Conservation (phyloP, 225 moss, liverwort and hornwort genomes). For the Rhytidiadelphus loreus region DNA sequence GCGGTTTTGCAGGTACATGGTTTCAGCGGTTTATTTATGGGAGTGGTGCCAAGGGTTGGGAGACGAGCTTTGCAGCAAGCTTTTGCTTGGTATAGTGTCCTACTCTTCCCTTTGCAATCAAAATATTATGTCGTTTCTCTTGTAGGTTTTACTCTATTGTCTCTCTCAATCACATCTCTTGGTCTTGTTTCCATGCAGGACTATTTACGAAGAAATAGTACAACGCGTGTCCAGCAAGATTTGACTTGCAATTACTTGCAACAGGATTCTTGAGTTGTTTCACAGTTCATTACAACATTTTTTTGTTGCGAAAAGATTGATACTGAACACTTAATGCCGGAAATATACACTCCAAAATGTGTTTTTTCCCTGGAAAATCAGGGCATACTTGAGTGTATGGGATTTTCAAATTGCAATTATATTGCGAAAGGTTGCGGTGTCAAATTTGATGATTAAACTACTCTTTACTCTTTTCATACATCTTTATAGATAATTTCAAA, state of each 20-base stretch:
- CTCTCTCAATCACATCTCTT: not conserved
- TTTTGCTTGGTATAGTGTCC: conserved; percentile 58
- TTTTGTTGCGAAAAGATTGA: not conserved
- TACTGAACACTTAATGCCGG: not conserved
- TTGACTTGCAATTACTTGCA: not conserved
- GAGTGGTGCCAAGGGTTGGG: conserved; percentile 76
- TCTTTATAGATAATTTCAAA: not conserved
- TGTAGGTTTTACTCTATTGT: not conserved
- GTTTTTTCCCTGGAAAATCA: not conserved
- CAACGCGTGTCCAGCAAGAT: conserved; percentile 21
- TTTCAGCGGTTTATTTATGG: conserved; percentile 64
- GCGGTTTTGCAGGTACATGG: conserved; percentile 55
- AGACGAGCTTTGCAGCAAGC: conserved; percentile 87
- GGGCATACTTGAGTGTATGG: not conserved
- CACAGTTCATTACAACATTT: not conserved
- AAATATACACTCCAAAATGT: not conserved
- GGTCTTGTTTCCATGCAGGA: conserved; percentile 38
- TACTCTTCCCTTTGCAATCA: not conserved
- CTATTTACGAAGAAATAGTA: conserved; percentile 82
- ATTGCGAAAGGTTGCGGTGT: not conserved
- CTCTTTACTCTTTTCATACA: no score
- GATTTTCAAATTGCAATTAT: not conserved
- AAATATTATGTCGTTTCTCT: not conserved
- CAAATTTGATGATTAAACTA: not conserved
- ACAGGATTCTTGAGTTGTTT: not conserved